A percentile compares a stretch with the other conserved stretches of the same genome.
Conservation (phyloP, 2,329 filamentous ascomycete genomes). For the Paramyrothecium sp. region DNA sequence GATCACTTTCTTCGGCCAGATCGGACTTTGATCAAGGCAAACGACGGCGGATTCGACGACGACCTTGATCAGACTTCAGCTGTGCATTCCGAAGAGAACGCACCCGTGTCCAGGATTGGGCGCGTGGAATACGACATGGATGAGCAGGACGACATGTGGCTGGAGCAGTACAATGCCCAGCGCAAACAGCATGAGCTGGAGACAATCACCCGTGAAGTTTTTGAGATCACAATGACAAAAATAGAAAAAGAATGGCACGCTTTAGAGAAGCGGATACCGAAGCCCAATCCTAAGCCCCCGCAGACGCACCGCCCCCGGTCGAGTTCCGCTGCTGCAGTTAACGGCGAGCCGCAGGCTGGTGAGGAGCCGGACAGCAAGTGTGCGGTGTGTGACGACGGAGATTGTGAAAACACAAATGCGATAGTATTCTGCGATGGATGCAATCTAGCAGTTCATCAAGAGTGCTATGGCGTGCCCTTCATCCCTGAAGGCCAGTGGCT, state of each 20-base stretch:
- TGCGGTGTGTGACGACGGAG: conserved; percentile 97
- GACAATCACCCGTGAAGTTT: conserved; percentile 85
- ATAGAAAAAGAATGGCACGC: conserved; percentile 99
- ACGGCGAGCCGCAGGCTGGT: conserved; percentile 78
- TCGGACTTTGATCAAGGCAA: conserved; percentile 65
- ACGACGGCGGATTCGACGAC: conserved; percentile 58
- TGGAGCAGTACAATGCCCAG: conserved; percentile 78
- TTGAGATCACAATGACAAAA: conserved; percentile 97
- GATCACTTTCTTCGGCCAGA: conserved; percentile 83
- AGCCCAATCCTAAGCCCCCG: conserved; percentile 92
- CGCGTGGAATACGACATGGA: conserved; percentile 99
- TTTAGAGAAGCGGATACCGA: conserved; percentile 93
- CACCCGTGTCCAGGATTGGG: conserved; percentile 52
- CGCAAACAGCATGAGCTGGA: conserved; percentile 74
- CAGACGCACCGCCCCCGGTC: conserved; percentile 92
- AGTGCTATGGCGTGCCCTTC: conserved; percentile 98
- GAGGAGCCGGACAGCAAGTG: conserved; percentile 98
- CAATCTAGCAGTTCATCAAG: conserved; percentile 95
- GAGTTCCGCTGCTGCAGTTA: conserved; percentile 91
- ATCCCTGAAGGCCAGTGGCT: conserved; percentile 99
- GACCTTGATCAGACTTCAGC: conserved; percentile 47
- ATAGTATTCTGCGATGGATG: conserved; percentile 99
- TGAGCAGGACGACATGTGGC: conserved; percentile 96
- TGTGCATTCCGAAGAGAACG: conserved; percentile 24
- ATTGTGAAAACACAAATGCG: conserved; percentile 98